phyloP scores from a whole-genome alignment of 345 rosid genomes.

The Brassica cretica region DNA sequence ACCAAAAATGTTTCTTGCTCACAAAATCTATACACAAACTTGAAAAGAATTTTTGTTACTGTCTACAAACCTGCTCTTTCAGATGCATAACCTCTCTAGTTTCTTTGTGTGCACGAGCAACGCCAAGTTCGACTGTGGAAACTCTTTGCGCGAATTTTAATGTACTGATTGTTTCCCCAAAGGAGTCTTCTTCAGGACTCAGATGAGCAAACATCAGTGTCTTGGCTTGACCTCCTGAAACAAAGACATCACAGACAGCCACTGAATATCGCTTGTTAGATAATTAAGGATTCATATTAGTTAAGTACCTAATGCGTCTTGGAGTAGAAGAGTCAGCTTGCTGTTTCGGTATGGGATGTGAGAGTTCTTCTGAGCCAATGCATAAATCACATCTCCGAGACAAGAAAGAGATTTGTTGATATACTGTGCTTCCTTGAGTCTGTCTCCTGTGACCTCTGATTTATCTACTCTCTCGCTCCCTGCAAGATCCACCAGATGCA shows the following conservation, averaged over 20 bases:
- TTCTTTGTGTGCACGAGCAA: conserved; percentile 79
- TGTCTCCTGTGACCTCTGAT: conserved; percentile 91
- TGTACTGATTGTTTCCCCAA: conserved; percentile 80
- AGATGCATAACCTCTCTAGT: conserved; percentile 78
- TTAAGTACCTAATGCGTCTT: conserved; percentile 77
- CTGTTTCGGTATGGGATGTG: conserved; percentile 96
- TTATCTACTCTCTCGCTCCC: conserved; percentile 96
- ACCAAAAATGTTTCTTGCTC: background rate
- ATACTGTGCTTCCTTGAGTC: conserved; percentile 88
- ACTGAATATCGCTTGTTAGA: background rate
- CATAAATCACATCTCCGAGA: conserved; percentile 88
- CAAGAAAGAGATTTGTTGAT: conserved; percentile 96
- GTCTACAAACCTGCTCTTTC: conserved; percentile 66
- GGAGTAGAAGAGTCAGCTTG: conserved; percentile 92
- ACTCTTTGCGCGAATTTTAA: conserved; percentile 91
- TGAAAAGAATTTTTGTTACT: background rate
- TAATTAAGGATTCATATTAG: background rate
- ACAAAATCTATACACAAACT: background rate
- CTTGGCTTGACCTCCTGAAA: conserved; percentile 81
- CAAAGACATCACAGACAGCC: background rate
- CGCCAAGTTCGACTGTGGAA: conserved; percentile 81
- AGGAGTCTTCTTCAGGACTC: conserved; percentile 85
- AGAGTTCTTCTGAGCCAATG: conserved; percentile 88
- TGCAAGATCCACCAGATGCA: conserved; percentile 97
- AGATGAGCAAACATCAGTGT: conserved; percentile 93